Evolutionary conservation across 352 stramenopile species (phyloP).

Genomic region (Aphanomyces stellatus): DNA sequence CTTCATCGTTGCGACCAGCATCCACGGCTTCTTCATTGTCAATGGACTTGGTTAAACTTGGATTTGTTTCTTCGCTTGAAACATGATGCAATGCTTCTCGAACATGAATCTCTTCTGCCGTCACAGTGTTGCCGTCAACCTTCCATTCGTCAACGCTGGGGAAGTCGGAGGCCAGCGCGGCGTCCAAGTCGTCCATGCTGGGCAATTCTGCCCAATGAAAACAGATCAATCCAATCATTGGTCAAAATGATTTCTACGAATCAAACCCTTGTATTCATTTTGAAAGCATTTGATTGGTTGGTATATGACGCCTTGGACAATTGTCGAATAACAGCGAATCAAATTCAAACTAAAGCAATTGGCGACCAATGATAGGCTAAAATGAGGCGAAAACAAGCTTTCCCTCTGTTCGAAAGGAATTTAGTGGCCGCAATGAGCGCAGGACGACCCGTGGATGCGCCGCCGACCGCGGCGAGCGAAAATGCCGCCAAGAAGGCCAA

Average conservation of each 20-base stretch:
- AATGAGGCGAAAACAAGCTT: neutral
- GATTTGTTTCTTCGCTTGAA: neutral
- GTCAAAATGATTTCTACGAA: neutral
- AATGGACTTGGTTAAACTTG: too few relatives aligned
- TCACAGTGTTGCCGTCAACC: neutral
- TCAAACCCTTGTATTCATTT: neutral
- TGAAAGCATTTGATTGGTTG: neutral
- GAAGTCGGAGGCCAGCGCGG: too few relatives aligned
- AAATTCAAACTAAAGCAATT: neutral
- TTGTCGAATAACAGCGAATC: neutral
- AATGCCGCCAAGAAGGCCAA: conserved; percentile 15
- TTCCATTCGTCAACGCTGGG: neutral
- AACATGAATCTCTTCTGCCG: neutral
- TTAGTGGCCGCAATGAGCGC: neutral
- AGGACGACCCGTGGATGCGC: neutral
- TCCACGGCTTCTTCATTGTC: too few relatives aligned
- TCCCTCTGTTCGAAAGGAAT: neutral
- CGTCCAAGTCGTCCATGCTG: neutral
- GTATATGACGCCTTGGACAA: too few relatives aligned
- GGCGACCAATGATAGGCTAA: neutral
- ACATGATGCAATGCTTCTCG: neutral
- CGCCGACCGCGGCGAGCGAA: neutral
- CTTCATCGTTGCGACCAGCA: neutral
- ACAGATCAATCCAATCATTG: neutral
- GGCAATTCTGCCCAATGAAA: neutral